Base-by-base conservation (phyloP, 305 asterid genomes). In the Rubia occidens region DNA sequence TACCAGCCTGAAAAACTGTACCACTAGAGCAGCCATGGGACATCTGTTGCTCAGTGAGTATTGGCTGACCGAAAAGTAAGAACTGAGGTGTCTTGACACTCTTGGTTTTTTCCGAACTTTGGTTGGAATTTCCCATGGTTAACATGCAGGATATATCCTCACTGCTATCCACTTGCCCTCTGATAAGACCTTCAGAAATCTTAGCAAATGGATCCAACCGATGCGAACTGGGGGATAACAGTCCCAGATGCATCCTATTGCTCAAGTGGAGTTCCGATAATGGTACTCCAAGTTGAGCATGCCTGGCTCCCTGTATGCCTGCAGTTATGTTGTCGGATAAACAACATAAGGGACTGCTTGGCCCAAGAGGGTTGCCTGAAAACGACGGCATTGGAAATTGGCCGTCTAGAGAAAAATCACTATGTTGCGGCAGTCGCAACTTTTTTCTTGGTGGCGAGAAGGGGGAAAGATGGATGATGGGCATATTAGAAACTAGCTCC, bases 241-340 rank as follows among this genome's bases (percentile, higher is more conserved):
- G 78, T 76, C 88, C 94, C 83, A 79, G 78, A 79, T 88, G 95
- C 77, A 80, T 85, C 78, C 85, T 88, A 84, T 88, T 79, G 84
- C 83, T 87, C 71, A 81, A 81, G 75, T 81, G 96, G 89, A 90
- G 82, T 67, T 81, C 91, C 85, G 76, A 79, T 24, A 85, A 80
- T 1, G 88, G 95, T 71, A 79, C 86, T 88, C 96, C 97, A 76
- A 83, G 79, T 85, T 85, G 89, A 86, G 95, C 88, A 87, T 94
- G 98, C 98, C 98, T 90, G 98, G 98, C 95, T 90, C 97, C 97
- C 96, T 94, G 98, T 87, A 94, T 85, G 95, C 97, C 97, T 84
- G 90, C 95, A 89, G 96, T 64, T 43, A 81, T 66, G 80, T 76
- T 82, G 85, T 88, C 87, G 0, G 90, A 68, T 24, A 79, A 84